Percentiles rank a stretch among this genome's conserved stretches.
These are phyloP conservation scores for Amphibolis antarctica DNA, from an alignment of 106 monocot species.

Conservation along the genomic window DNA sequence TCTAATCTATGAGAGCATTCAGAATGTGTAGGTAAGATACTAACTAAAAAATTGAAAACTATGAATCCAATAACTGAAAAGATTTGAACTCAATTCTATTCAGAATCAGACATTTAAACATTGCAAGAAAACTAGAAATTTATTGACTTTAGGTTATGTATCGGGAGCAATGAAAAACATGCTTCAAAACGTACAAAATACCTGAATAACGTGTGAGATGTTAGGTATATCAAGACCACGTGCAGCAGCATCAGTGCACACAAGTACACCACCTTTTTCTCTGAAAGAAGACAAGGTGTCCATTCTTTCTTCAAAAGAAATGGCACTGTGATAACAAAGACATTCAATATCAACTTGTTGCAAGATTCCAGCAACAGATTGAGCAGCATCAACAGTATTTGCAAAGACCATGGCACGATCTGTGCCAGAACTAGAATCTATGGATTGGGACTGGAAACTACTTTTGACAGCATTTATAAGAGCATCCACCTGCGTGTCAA, in stretches of 20 bases:
- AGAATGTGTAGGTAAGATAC: no score
- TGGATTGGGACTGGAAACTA: slow-evolving; percentile 12
- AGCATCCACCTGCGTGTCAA: slow-evolving; percentile 79
- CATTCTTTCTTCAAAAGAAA: slow-evolving; percentile 56
- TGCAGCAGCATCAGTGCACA: slow-evolving; percentile 98
- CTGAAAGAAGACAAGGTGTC: slow-evolving; percentile 45
- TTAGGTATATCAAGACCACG: slow-evolving; percentile 94
- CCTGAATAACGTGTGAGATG: slow-evolving; percentile 97
- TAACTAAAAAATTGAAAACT: no score
- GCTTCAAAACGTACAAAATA: slow-evolving; percentile 4
- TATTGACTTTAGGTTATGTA: no score
- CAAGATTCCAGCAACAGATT: slow-evolving; percentile 60
- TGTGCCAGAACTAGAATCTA: slow-evolving; percentile 17
- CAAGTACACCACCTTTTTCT: slow-evolving; percentile 83
- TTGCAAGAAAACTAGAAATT: no score
- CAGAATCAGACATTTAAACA: no score
- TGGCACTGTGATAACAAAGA: slow-evolving; percentile 74
- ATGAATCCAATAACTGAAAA: no score
- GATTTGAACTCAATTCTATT: no score
- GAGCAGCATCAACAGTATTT: slow-evolving; percentile 83
- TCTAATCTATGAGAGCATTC: no score
- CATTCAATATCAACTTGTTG: slow-evolving; percentile 50
- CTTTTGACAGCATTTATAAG: slow-evolving; percentile 70
- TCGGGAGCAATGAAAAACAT: no score
- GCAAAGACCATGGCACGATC: slow-evolving; percentile 79